phyloP scores from a whole-genome alignment of 345 rosid genomes.

The Luvunga scandens region DNA sequence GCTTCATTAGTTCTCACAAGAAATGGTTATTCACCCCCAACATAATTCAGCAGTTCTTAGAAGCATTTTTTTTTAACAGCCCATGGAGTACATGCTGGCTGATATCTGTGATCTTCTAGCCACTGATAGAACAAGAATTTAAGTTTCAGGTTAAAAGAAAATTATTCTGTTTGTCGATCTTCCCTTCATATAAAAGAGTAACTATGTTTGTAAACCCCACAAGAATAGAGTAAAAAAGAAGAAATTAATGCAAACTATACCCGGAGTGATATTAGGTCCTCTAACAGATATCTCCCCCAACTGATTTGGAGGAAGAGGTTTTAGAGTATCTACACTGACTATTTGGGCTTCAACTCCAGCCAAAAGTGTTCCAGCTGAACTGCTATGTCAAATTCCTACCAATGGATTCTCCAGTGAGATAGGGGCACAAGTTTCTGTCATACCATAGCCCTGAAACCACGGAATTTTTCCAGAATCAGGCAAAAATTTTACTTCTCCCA shows the following conservation, averaged over 20 bases:
- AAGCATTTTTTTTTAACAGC: not conserved
- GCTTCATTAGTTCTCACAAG: not conserved
- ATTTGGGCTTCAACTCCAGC: conserved; percentile 77
- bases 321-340: conserved; percentile 52
- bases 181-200: not conserved
- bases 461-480: conserved; percentile 5
- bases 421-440: conserved; percentile 82
- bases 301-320: conserved; percentile 76
- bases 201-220: not conserved
- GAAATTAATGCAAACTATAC: conserved; percentile 27
- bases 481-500: not conserved
- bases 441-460: conserved; percentile 76
- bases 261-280: conserved; percentile 92
- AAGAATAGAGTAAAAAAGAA: not conserved
- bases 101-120: not conserved
- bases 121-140: not conserved
- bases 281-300: conserved; percentile 86
- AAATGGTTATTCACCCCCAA: not conserved
- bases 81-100: not conserved
- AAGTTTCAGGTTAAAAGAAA: not conserved
- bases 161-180: not conserved
- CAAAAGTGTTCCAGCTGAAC: conserved; percentile 70
- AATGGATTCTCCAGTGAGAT: conserved; percentile 56
- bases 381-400: conserved; percentile 44
- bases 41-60: not conserved